Percentiles rank a stretch among this genome's conserved stretches.
Evolutionary conservation across 352 stramenopile species (phyloP).

Genomic region (Aphanomyces stellatus): DNA sequence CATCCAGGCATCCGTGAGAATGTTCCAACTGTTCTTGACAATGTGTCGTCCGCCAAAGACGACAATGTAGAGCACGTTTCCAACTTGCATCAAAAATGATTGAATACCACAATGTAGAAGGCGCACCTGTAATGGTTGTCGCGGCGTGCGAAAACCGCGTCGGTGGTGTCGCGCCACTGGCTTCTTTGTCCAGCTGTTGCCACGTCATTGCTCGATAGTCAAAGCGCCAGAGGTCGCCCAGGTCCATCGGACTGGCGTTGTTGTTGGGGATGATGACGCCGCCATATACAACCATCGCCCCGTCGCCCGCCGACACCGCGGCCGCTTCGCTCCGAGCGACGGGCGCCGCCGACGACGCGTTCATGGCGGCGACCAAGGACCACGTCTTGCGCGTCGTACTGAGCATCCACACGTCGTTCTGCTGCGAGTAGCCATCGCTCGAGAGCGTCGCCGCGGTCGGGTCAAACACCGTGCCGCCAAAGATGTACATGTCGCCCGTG

Average conservation of each 20-base stretch:
- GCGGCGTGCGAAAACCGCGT: slow-evolving; percentile 13
- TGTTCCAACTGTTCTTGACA: neutral
- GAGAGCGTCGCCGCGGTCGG: neutral
- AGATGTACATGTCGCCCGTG: slow-evolving; percentile 9
- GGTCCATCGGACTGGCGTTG: neutral
- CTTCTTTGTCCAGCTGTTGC: neutral
- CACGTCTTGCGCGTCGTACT: neutral
- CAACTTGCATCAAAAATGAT: slow-evolving; percentile 1
- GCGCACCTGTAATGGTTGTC: neutral
- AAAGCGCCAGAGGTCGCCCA: slow-evolving; percentile 14
- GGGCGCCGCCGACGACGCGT: neutral
- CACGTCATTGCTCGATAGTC: slow-evolving; percentile 5
- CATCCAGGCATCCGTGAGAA: slow-evolving; percentile 14
- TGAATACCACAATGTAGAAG: neutral
- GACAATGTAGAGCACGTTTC: neutral
- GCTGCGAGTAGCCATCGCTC: neutral
- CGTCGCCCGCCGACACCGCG: neutral
- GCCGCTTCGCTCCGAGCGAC: slow-evolving; percentile 12
- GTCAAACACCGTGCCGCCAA: slow-evolving; percentile 10
- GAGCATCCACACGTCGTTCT: slow-evolving; percentile 2
- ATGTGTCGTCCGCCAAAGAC: slow-evolving; percentile 8
- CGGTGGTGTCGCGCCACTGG: neutral
- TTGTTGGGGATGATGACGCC: neutral
- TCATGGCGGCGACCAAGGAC: neutral
- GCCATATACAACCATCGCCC: slow-evolving; percentile 1